phyloP scores from a whole-genome alignment of 2,329 filamentous ascomycete species.

The Didymella arachidicola region DNA sequence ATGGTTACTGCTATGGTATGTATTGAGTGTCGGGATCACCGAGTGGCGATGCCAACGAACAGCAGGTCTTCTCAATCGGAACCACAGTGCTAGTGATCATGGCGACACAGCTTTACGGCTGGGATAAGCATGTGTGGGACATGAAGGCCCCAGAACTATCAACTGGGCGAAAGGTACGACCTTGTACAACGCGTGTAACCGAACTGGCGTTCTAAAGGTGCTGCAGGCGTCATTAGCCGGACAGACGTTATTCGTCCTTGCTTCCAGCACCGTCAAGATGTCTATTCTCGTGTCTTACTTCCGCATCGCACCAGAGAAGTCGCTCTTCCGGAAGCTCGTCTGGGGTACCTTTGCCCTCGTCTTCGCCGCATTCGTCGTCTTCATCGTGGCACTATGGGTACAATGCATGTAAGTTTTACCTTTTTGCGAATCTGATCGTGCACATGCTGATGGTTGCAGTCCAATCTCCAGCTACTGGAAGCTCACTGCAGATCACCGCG shows the following conservation, averaged over 20 bases:
- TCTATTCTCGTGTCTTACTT: conserved; percentile 52
- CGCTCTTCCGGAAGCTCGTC: conserved; percentile 49
- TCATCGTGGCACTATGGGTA: conserved; percentile 49
- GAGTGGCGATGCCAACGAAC: conserved; percentile 29
- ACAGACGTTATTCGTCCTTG: conserved; percentile 50
- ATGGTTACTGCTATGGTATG: conserved; percentile 50
- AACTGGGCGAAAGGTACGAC: conserved; percentile 46
- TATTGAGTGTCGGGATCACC: conserved; percentile 21
- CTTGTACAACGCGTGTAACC: conserved; percentile 27
- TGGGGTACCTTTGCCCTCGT: conserved; percentile 49
- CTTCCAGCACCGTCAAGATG: conserved; percentile 50
- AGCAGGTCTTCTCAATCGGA: conserved; percentile 44
- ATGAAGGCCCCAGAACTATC: conserved; percentile 38
- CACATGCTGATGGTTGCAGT: conserved; percentile 43
- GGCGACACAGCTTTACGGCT: conserved; percentile 49
- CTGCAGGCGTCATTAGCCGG: conserved; percentile 50
- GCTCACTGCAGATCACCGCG: conserved; percentile 45
- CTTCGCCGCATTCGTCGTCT: conserved; percentile 46
- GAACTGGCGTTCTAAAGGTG: conserved; percentile 30
- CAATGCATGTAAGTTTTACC: conserved; percentile 47
- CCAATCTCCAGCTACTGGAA: conserved; percentile 57
- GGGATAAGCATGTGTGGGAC: conserved; percentile 52
- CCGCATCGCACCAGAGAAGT: conserved; percentile 50
- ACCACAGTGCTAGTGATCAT: conserved; percentile 46
- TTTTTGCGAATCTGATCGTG: not conserved